Evolutionary conservation across 768 basidiomycete species (phyloP), one percentile per base, ranked within the genome.

Genomic region (Pisolithus orientalis): DNA sequence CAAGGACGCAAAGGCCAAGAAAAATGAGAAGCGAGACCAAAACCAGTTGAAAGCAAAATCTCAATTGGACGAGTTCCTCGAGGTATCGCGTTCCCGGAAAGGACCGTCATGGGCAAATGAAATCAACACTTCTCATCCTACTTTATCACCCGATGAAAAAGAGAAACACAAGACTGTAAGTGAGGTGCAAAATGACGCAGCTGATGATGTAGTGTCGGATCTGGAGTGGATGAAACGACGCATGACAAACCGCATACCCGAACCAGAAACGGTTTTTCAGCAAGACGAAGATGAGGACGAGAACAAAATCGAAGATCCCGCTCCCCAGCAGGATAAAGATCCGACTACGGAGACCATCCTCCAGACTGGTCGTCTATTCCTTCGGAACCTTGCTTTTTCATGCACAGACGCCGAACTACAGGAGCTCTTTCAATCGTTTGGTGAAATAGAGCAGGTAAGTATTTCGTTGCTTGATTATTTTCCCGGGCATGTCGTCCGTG

Each of bases 361-460:
- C 5, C 76, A 79, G 52, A 94, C 93, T 0, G 78, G 82, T 1
- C 81, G 94, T 4, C 72, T 98, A 2, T 98, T 98, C 63, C 72
- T 99, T 5, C 90, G 96, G n/a, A 99, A 98, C 63, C 69, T 99
- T n/a, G 77, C 93, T 0, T 98, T 93, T 62, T 80, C 85, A 0
- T 90, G 88, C 52, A 85, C 86, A 6, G 79, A 87, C 16, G 67
- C 73, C 2, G 93, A 96, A 47, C 69, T 98, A 1, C 61, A 66
- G 2, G 74, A 77, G 11, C 74, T 84, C 2, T 93, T 94, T 65
- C 64, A 68, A 3, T 72, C 78, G 0, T 90, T 80, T 63, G 94
- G 94, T 8, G 73, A 80, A 43, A 64, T 96, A 32, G 76, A 77
- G 39, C 87, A 94, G 85, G 92, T 91, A 55, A 76, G 81, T 47